phyloP scores from a whole-genome alignment of 495 filamentous ascomycete species.

The Penicillium crystallinum region DNA sequence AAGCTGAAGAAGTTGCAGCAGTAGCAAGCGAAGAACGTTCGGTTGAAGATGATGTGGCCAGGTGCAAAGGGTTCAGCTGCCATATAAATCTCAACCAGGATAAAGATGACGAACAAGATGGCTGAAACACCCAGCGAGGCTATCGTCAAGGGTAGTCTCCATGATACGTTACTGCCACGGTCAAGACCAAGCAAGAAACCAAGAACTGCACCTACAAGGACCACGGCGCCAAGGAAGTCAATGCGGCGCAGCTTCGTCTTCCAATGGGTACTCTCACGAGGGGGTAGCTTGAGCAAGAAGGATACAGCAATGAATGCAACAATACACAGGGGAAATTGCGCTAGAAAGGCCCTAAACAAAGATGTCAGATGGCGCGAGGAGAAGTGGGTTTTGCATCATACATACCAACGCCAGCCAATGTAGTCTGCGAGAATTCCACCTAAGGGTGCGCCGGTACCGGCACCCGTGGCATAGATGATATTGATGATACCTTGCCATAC shows the following conservation, averaged over 20 bases:
- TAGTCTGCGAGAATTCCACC: conserved; percentile 67
- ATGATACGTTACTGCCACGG: conserved; percentile 69
- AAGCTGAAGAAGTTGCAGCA: conserved; percentile 74
- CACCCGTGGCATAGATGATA: conserved; percentile 68
- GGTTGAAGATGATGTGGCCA: conserved; percentile 69
- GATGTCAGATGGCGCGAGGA: conserved; percentile 7
- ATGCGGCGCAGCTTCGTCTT: conserved; percentile 63
- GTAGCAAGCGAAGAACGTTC: conserved; percentile 62
- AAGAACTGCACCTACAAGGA: conserved; percentile 67
- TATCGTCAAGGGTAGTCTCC: conserved; percentile 56
- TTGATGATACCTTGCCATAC: conserved; percentile 82
- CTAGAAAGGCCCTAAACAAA: conserved; percentile 58
- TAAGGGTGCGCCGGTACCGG: conserved; percentile 66
- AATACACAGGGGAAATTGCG: conserved; percentile 65
- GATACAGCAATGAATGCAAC: conserved; percentile 61
- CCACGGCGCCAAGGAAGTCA: conserved; percentile 72
- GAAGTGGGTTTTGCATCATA: neutral
- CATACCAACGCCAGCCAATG: conserved; percentile 79
- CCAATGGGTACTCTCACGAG: conserved; percentile 51
- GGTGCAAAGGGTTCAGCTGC: conserved; percentile 77
- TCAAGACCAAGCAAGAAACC: conserved; percentile 71
- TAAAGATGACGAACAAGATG: conserved; percentile 60
- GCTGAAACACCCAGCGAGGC: conserved; percentile 52
- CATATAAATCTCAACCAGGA: conserved; percentile 65
- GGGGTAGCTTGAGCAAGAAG: conserved; percentile 57